A percentile compares a stretch with the other conserved stretches of the same genome.
These are phyloP conservation scores for Lagenaria siceraria DNA, from an alignment of 306 rosid species.

Conservation along the genomic window DNA sequence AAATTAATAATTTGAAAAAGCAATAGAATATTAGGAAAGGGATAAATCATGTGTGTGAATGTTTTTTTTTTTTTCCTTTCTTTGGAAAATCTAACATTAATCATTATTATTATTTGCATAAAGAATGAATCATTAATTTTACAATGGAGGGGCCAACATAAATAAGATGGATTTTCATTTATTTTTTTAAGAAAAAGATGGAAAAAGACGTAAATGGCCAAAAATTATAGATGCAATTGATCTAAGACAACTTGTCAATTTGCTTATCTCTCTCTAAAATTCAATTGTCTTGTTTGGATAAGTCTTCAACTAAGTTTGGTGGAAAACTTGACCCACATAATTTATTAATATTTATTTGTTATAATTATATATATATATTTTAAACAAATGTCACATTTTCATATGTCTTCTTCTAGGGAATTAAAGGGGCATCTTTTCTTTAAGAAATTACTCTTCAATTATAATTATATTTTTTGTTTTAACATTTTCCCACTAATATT, in stretches of 20 bases:
- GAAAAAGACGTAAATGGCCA: not conserved
- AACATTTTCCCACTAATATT: too few species aligned
- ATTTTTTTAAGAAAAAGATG: not conserved
- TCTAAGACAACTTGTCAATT: not conserved
- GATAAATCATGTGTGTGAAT: too few species aligned
- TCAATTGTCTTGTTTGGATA: not conserved
- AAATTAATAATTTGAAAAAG: too few species aligned
- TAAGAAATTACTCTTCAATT: not conserved
- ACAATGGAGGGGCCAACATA: not conserved
- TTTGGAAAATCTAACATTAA: too few species aligned
- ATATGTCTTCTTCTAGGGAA: not conserved
- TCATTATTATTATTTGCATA: not conserved
- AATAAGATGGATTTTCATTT: not conserved
- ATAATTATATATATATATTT: not conserved
- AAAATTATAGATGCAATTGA: not conserved
- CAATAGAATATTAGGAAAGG: not conserved
- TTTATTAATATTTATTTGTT: not conserved
- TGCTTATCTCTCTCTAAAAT: not conserved
- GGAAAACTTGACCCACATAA: not conserved
- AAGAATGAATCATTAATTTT: not conserved
- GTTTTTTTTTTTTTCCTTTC: too few species aligned
- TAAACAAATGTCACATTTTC: not conserved
- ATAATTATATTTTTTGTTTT: not conserved
- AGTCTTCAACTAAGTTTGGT: not conserved
- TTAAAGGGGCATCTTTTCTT: not conserved